These are phyloP conservation scores for Stentor roeselii DNA, from an alignment of 73 alveolate genomes.

Conservation along the genomic window DNA sequence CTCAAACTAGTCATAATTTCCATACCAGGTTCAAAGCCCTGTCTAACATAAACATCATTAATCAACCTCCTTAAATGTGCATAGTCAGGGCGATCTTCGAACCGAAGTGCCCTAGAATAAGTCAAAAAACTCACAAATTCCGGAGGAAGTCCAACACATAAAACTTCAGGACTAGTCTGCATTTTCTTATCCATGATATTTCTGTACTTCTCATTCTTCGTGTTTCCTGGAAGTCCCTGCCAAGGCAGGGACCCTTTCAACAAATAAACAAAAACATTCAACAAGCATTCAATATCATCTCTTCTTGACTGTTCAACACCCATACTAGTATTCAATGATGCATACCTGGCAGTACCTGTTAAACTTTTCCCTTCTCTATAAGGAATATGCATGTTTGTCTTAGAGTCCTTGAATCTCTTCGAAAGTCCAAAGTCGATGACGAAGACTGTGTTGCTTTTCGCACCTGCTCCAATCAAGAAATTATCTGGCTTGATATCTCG, in stretches of 20 bases:
- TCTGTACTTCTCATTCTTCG: conserved; percentile 74
- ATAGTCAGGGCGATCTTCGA: conserved; percentile 79
- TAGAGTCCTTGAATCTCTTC: conserved; percentile 68
- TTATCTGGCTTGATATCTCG: conserved; percentile 95
- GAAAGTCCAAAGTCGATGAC: conserved; percentile 92
- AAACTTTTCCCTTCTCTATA: too few species aligned
- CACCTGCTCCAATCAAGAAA: conserved; percentile 81
- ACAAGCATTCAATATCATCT: conserved; percentile 85
- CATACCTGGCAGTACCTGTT: conserved; percentile 95
- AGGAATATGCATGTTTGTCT: conserved; percentile 82
- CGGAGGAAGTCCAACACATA: conserved; percentile 78
- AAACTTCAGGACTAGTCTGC: conserved; percentile 58
- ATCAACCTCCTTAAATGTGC: conserved; percentile 61
- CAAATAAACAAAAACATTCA: conserved; percentile 74
- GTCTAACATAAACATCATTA: too few species aligned
- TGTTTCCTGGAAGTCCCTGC: conserved; percentile 75
- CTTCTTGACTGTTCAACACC: conserved; percentile 89
- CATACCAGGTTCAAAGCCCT: too few species aligned
- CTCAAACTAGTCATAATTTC: too few species aligned
- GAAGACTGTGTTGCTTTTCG: conserved; percentile 70
- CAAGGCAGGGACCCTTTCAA: conserved; percentile 78
- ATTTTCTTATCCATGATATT: conserved; percentile 69
- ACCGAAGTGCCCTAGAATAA: conserved; percentile 64
- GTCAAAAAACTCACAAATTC: conserved; percentile 65
- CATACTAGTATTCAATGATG: conserved; percentile 87